A percentile compares a stretch with the other conserved stretches of the same genome.
These are phyloP conservation scores for Eurotiales sp. DNA, from an alignment of 2,329 filamentous ascomycete genomes.

Conservation along the genomic window DNA sequence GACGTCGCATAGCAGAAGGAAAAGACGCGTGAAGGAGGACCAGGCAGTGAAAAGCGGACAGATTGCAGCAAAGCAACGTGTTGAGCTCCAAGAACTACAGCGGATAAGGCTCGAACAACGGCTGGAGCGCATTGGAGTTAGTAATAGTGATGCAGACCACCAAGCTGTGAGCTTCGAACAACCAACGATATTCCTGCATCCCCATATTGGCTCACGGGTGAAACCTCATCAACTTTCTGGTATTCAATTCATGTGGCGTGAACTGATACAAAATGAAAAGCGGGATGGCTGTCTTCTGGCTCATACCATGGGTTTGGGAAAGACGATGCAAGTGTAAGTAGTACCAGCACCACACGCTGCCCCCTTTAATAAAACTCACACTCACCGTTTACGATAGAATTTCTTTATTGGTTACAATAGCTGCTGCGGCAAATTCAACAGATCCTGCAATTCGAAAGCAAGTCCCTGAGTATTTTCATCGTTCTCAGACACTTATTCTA, in stretches of 20 bases:
- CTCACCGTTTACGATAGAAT: slow-evolving; percentile 47
- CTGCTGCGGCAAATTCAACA: slow-evolving; percentile 59
- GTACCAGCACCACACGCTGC: not conserved
- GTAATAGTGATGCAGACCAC: slow-evolving; percentile 42
- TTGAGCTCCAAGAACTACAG: slow-evolving; percentile 54
- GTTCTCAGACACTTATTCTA: slow-evolving; percentile 65
- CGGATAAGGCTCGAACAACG: slow-evolving; percentile 30
- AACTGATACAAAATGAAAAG: slow-evolving; percentile 61
- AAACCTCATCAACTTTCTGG: slow-evolving; percentile 79
- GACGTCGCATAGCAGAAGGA: slow-evolving; percentile 46
- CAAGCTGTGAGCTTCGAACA: slow-evolving; percentile 44
- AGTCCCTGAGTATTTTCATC: slow-evolving; percentile 62
- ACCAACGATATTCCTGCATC: slow-evolving; percentile 53
- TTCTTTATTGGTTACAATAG: slow-evolving; percentile 71
- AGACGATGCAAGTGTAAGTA: slow-evolving; percentile 77
- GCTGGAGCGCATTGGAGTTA: slow-evolving; percentile 29
- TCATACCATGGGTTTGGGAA: slow-evolving; percentile 88
- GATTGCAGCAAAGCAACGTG: slow-evolving; percentile 52
- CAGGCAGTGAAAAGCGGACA: slow-evolving; percentile 52
- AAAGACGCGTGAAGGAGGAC: slow-evolving; percentile 47
- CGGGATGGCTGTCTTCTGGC: slow-evolving; percentile 76
- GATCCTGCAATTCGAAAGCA: slow-evolving; percentile 59
- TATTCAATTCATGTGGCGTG: slow-evolving; percentile 84
- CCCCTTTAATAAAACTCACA: slow-evolving; percentile 11
- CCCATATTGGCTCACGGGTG: slow-evolving; percentile 60